Evolutionary conservation across 176 grass and related monocot species (phyloP), one percentile per base, ranked within the genome.

Genomic region (Olyra latifolia): DNA sequence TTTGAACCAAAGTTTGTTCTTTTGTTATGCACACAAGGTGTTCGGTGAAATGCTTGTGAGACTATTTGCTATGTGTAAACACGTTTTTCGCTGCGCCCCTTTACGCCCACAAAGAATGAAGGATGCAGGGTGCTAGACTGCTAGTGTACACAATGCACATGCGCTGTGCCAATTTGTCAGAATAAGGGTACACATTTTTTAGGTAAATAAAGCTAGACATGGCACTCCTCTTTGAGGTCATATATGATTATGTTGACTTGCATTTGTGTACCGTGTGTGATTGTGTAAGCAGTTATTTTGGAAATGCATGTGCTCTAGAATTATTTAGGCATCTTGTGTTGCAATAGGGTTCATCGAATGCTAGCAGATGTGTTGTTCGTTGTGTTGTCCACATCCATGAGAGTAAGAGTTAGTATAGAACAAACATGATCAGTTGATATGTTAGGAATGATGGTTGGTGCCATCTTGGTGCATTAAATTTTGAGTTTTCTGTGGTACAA

Each of bases 401-500:
- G 55, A 62, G 25, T 69, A 66, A 11, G n/a, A 66, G 38, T 42
- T 35, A 14, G n/a, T 13, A 14, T 38, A 73, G 9, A 47, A 35
- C n/a, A 49, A 35, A 52, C 8, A 64, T 2, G 7, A 77, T 76
- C 10, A n/a, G 42, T 43, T 46, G 13, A 14, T 62, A 46, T 24
- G 3, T 23, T 16, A 10, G 22, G 30, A 35, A 2, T 61, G 16
- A 59, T 80, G 23, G 22, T 8, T 43, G 27, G 48, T 50, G 32
- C 20, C 3, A 64, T 55, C 17, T 78, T 15, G 10, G 27, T 20
- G 53, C 62, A 69, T 69, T 7, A 80, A 28, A 19, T 61, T 6
- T 11, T 17, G 23, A 66, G 28, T 56, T 25, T 60, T 98, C 56
- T 98, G 92, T 81, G 96, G 96, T 15, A 98, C 96, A 19, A 88